These are phyloP conservation scores for Darksidea phi DNA, from an alignment of 495 filamentous ascomycete genomes.

Conservation along the genomic window DNA sequence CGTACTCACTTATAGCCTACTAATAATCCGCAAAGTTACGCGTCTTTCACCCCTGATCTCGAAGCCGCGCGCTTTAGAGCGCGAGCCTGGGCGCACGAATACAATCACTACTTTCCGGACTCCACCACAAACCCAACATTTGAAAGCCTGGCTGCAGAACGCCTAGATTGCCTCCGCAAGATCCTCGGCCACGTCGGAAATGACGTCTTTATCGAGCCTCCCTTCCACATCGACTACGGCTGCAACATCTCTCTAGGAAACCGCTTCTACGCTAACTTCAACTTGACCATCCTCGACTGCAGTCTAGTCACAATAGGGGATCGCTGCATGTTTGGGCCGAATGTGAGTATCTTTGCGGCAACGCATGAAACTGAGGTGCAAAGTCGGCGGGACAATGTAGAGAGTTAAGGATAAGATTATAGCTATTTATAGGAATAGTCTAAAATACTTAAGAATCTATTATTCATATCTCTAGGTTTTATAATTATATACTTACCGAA, in stretches of 20 bases:
- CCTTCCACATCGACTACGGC: constrained; percentile 91
- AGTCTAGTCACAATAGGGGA: constrained; percentile 71
- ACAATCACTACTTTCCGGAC: constrained; percentile 51
- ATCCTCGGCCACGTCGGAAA: constrained; percentile 56
- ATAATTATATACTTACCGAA: too few species aligned
- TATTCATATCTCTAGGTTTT: too few species aligned
- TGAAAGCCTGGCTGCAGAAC: constrained; percentile 42
- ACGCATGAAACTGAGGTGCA: constrained; percentile 50
- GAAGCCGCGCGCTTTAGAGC: constrained; percentile 49
- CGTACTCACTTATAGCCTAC: not conserved
- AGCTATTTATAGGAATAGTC: too few species aligned
- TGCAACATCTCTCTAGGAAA: constrained; percentile 89
- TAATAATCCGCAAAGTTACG: constrained; percentile 37
- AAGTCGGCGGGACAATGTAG: constrained; percentile 42
- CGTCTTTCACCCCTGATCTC: constrained; percentile 47
- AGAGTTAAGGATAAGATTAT: too few species aligned
- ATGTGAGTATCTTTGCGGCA: constrained; percentile 69
- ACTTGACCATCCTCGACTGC: constrained; percentile 83
- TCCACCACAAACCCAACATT: constrained; percentile 7
- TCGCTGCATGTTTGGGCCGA: constrained; percentile 77
- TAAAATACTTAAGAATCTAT: too few species aligned
- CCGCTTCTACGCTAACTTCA: constrained; percentile 79
- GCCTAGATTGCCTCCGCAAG: constrained; percentile 35
- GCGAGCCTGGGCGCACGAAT: constrained; percentile 48
- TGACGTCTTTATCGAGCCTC: constrained; percentile 76